Evolutionary conservation across 208 protist genomes (phyloP), one percentile per base, ranked within the genome.

Genomic region (Angomonas ambiguus): DNA sequence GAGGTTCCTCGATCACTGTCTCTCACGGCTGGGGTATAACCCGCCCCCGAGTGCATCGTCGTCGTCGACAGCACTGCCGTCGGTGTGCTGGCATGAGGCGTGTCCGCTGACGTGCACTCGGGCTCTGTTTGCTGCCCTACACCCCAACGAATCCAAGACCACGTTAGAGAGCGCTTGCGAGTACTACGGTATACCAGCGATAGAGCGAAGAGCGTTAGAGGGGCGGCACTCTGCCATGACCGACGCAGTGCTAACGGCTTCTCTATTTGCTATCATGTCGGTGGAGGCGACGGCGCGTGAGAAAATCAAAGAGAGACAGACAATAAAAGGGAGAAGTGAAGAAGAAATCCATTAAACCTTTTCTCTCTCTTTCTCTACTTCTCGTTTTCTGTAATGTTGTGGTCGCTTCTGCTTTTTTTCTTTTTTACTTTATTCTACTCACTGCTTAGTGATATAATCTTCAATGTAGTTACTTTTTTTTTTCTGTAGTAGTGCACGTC

Each of bases 231-330:
- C 76, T 5, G 85, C 85, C 1, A 58, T 85, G 13, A 65, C 74
- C 3, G 85, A 92, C 45, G 85, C 82, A 16, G 64, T 53, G 24
- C 72, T 88, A 56, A 85, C 79, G 34, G 82, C 78, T 4, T 59
- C 68, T 1, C 65, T 92, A 13, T 92, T 88, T 73, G 48, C 88
- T 27, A 61, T n/a, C 38, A 8, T 45, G 8, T 8, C 38, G 38
- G 16, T n/a, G n/a, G n/a, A n/a, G n/a, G n/a, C n/a, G n/a, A n/a
- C n/a, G n/a, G n/a, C n/a, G n/a, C n/a, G n/a, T n/a, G n/a, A n/a
- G n/a, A n/a, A n/a, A n/a, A n/a, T n/a, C n/a, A n/a, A n/a, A n/a
- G n/a, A n/a, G n/a, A n/a, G n/a, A n/a, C n/a, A n/a, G n/a, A n/a
- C n/a, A n/a, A n/a, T n/a, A n/a, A n/a, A n/a, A n/a, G n/a, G n/a